A percentile compares a stretch with the other conserved stretches of the same genome.
Evolutionary conservation across 768 basidiomycete genomes (phyloP).

Genomic region (Tylopilus balloui): DNA sequence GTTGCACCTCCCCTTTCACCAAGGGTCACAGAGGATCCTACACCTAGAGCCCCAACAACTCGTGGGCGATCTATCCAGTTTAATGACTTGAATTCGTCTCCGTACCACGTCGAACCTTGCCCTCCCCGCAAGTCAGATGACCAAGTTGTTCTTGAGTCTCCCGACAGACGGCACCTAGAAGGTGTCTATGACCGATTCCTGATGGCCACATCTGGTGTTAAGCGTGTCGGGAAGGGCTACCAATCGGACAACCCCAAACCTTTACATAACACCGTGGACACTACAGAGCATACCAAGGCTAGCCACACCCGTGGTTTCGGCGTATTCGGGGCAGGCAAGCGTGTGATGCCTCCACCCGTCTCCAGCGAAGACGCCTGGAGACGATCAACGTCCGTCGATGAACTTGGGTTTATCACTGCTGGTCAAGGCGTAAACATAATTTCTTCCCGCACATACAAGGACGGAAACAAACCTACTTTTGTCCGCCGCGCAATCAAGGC

Average conservation of each 20-base stretch:
- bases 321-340: constrained; percentile 36
- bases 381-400: constrained; percentile 53
- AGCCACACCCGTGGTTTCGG: constrained; percentile 24
- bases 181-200: constrained; percentile 79
- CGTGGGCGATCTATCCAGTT: constrained; percentile 18
- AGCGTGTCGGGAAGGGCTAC: constrained; percentile 75
- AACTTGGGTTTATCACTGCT: constrained; percentile 53
- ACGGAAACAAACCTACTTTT: constrained; percentile 46
- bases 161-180: constrained; percentile 58
- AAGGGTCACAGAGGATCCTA: constrained; percentile 37
- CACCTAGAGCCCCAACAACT: constrained; percentile 21
- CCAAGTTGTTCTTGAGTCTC: constrained; percentile 43
- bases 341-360: constrained; percentile 66
- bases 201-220: constrained; percentile 78
- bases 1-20: constrained; percentile 46
- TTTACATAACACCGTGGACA: constrained; percentile 30
- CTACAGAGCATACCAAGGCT: constrained; percentile 19
- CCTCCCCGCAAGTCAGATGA: constrained; percentile 43
- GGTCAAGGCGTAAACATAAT: constrained; percentile 23
- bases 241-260: constrained; percentile 62
- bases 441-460: constrained; percentile 34
- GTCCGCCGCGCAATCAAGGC: constrained; percentile 74
- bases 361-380: constrained; percentile 57
- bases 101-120: constrained; percentile 61
- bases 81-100: constrained; percentile 55